These are phyloP conservation scores for Pythium oligandrum DNA, from an alignment of 352 stramenopile species.

Conservation along the genomic window DNA sequence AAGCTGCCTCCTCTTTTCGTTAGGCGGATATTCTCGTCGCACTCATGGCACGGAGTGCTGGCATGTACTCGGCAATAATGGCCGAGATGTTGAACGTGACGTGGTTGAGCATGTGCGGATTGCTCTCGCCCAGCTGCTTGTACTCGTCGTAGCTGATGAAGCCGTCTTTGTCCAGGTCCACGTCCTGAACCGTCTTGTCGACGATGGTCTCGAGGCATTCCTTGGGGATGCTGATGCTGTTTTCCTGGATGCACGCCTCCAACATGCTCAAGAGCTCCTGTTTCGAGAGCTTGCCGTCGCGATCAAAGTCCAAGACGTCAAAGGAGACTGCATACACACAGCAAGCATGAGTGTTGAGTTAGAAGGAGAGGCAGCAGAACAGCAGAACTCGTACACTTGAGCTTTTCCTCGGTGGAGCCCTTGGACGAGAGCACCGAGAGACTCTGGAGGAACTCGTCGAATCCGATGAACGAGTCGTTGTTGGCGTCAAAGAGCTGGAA, in stretches of 20 bases:
- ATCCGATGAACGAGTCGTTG: conserved; percentile 76
- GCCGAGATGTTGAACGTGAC: conserved; percentile 77
- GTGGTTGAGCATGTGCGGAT: conserved; percentile 76
- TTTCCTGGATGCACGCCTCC: conserved; percentile 67
- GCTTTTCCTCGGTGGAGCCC: conserved; percentile 57
- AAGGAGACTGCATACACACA: conserved; percentile 51
- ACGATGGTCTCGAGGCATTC: conserved; percentile 62
- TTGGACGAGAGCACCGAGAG: conserved; percentile 73
- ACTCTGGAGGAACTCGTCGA: conserved; percentile 71
- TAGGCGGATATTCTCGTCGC: conserved; percentile 18
- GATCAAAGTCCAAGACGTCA: conserved; percentile 68
- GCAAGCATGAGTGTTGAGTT: background rate
- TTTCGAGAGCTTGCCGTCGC: conserved; percentile 68
- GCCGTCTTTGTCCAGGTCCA: conserved; percentile 59
- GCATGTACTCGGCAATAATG: conserved; percentile 75
- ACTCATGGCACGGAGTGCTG: conserved; percentile 45
- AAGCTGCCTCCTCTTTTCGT: no score
- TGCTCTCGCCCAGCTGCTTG: conserved; percentile 43
- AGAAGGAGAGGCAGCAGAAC: conserved; percentile 2
- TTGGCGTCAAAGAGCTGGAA: conserved; percentile 81
- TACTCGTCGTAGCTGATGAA: conserved; percentile 81
- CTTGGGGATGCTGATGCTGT: conserved; percentile 67
- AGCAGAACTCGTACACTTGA: conserved; percentile 41
- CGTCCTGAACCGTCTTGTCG: conserved; percentile 62
- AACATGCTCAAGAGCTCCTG: conserved; percentile 69